Evolutionary conservation across 1,139 yeast genomes (phyloP).

Genomic region (Debaryomyces sp.): DNA sequence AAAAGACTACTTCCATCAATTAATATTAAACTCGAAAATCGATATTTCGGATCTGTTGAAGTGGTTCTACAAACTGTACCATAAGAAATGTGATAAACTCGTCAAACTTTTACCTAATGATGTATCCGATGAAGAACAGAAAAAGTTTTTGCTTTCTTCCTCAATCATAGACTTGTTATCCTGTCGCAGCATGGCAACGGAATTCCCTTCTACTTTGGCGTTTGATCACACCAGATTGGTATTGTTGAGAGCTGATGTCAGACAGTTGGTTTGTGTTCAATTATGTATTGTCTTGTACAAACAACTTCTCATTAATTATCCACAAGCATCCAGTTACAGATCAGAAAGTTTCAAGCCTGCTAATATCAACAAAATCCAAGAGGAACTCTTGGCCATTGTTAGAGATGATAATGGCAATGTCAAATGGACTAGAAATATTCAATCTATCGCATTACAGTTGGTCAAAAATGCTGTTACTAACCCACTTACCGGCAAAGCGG

Average conservation of each 20-base stretch:
- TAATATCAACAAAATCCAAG: slow-evolving; percentile 40
- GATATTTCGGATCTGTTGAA: slow-evolving; percentile 65
- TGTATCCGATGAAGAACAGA: slow-evolving; percentile 18
- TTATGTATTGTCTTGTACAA: slow-evolving; percentile 73
- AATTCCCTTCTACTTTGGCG: slow-evolving; percentile 84
- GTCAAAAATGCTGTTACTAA: slow-evolving; percentile 45
- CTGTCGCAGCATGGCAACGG: slow-evolving; percentile 79
- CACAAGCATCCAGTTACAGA: slow-evolving; percentile 15
- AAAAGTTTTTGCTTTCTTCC: slow-evolving; percentile 44
- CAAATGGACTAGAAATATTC: slow-evolving; percentile 86
- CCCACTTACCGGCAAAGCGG: slow-evolving; percentile 7
- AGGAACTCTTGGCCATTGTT: slow-evolving; percentile 76
- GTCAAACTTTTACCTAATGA: slow-evolving; percentile 8
- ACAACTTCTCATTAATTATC: slow-evolving; percentile 52
- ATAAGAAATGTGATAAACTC: slow-evolving; percentile 16
- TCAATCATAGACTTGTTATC: slow-evolving; percentile 65
- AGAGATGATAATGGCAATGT: slow-evolving; percentile 85
- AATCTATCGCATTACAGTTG: slow-evolving; percentile 71
- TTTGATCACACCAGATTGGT: slow-evolving; percentile 85
- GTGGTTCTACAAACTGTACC: slow-evolving; percentile 63
- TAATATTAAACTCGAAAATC: slow-evolving; percentile 66
- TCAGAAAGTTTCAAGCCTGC: slow-evolving; percentile 29
- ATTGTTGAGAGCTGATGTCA: slow-evolving; percentile 77
- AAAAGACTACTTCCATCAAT: slow-evolving; percentile 78
- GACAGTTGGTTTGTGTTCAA: slow-evolving; percentile 82